These are phyloP conservation scores for Phaseolus lunatus DNA, from an alignment of 306 rosid genomes.

Conservation along the genomic window DNA sequence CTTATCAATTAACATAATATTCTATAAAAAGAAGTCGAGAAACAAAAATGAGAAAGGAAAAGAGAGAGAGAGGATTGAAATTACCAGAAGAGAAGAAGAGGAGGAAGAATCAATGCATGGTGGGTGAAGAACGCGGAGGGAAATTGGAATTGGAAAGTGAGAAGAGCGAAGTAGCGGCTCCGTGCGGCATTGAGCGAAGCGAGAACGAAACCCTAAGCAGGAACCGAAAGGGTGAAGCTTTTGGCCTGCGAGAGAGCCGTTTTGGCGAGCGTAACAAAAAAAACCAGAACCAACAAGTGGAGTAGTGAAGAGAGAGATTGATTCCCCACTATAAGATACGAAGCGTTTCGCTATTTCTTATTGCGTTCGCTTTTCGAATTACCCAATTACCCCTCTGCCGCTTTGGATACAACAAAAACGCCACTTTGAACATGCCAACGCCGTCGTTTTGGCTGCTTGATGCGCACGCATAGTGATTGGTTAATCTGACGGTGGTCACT, in stretches of 20 bases:
- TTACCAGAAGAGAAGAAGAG: slow-evolving; percentile 40
- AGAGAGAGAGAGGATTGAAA: not conserved
- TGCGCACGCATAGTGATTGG: slow-evolving; percentile 23
- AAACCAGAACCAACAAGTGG: slow-evolving; percentile 6
- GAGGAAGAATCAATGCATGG: slow-evolving; percentile 49
- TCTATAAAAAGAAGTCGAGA: not conserved
- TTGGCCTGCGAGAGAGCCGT: slow-evolving; percentile 18
- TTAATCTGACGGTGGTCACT: not conserved
- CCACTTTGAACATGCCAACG: slow-evolving; percentile 34
- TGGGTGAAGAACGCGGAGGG: not conserved
- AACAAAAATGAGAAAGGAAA: not conserved
- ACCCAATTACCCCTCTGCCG: slow-evolving; percentile 43
- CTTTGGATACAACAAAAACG: slow-evolving; percentile 24
- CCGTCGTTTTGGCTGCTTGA: slow-evolving; percentile 45
- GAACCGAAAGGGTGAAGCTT: slow-evolving; percentile 43
- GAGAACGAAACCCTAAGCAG: slow-evolving; percentile 77
- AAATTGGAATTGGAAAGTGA: slow-evolving; percentile 5
- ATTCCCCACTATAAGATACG: slow-evolving; percentile 47
- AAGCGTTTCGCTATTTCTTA: slow-evolving; percentile 45
- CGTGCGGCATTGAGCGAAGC: slow-evolving; percentile 33
- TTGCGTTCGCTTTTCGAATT: not conserved
- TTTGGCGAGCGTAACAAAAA: slow-evolving; percentile 21
- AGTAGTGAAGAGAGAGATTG: slow-evolving; percentile 39
- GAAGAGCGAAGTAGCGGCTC: slow-evolving; percentile 5
- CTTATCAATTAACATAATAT: not conserved